Conservation (phyloP, 2,329 filamentous ascomycete genomes). For the Exophiala xenobiotica region DNA sequence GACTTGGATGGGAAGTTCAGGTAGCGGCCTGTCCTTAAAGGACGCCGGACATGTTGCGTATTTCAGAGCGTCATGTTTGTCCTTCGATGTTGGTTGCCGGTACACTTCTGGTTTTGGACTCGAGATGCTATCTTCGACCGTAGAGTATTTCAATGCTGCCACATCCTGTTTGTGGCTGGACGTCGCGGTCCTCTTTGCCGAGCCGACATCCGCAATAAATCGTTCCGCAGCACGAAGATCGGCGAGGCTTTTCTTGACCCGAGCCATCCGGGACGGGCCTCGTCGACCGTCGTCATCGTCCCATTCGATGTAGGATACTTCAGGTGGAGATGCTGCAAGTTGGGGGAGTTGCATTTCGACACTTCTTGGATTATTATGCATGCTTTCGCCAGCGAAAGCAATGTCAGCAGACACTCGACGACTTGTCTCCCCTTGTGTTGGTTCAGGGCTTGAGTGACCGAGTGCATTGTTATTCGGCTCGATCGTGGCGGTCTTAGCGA, state of each 20-base stretch:
- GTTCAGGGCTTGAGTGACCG: not conserved
- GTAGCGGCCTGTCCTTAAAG: too few relatives aligned
- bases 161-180: too few relatives aligned
- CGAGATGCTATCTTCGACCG: too few relatives aligned
- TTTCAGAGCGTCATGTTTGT: too few relatives aligned
- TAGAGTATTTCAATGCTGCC: too few relatives aligned
- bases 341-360: conserved; percentile 1
- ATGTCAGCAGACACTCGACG: too few relatives aligned
- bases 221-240: conserved; percentile 25
- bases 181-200: too few relatives aligned
- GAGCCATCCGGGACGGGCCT: conserved; percentile 6
- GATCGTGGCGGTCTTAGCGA: not conserved
- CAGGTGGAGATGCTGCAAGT: not conserved
- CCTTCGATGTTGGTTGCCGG: too few relatives aligned
- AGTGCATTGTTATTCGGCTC: not conserved
- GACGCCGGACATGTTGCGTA: too few relatives aligned
- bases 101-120: too few relatives aligned
- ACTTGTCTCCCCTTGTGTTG: not conserved
- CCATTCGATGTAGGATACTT: conserved; percentile 28
- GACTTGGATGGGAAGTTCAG: too few relatives aligned
- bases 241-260: conserved; percentile 21
- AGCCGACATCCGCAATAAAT: conserved; percentile 11
- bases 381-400: not conserved
- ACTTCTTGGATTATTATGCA: not conserved
- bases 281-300: conserved; percentile 16